These are phyloP conservation scores for Takashimella koratensis DNA, from an alignment of 1,284 basidiomycete species.

Conservation along the genomic window DNA sequence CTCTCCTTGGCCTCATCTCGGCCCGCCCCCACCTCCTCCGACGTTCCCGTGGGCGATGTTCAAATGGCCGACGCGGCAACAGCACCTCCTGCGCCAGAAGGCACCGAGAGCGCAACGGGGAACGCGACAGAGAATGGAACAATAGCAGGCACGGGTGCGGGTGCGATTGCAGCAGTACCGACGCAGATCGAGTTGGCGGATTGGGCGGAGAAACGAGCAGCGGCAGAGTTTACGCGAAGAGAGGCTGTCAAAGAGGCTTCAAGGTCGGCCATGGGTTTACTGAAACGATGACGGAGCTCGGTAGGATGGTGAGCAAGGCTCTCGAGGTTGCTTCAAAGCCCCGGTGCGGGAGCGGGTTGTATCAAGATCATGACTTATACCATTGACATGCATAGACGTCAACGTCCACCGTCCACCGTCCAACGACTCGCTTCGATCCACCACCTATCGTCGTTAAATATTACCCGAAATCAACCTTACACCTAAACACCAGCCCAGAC, in stretches of 20 bases:
- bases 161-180: background rate
- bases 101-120: background rate
- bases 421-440: no score
- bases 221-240: constrained; percentile 13
- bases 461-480: no score
- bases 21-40: background rate
- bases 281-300: constrained; percentile 3
- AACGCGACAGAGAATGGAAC: background rate
- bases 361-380: no score
- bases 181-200: constrained; percentile 7
- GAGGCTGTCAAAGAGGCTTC: constrained; percentile 11
- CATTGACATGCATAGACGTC: no score
- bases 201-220: constrained; percentile 15
- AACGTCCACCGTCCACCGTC: no score
- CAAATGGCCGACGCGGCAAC: background rate
- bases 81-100: background rate
- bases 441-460: no score
- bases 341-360: no score
- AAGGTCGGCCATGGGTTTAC: constrained; percentile 14
- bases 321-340: no score
- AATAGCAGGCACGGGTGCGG: background rate
- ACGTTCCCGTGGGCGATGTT: background rate
- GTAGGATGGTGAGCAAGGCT: no score
- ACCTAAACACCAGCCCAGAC: no score
- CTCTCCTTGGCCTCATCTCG: constrained; percentile 2